phyloP scores from a whole-genome alignment of 371 early-diverging fungal genomes.

The Apophysomyces elegans region DNA sequence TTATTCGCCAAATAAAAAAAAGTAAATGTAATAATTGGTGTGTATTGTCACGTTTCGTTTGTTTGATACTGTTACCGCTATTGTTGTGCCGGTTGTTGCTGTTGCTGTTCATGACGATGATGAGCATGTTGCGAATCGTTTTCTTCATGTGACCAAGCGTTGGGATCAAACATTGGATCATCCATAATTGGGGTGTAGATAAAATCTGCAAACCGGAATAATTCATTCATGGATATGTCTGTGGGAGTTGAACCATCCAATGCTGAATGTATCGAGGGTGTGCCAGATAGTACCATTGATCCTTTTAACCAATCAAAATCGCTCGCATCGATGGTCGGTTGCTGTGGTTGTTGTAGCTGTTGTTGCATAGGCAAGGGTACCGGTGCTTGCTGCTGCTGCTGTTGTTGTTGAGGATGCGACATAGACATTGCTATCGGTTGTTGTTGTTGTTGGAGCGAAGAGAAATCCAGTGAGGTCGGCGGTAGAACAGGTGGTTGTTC shows the following conservation, averaged over 20 bases:
- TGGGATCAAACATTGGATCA: too few species aligned
- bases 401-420: constrained; percentile 3
- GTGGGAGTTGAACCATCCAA: constrained; percentile 12
- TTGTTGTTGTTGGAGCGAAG: not conserved
- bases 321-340: too few species aligned
- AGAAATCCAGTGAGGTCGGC: not conserved
- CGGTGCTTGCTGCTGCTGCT: not conserved
- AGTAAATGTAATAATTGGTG: too few species aligned
- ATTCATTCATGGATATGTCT: constrained; percentile 18
- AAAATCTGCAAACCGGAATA: constrained; percentile 28
- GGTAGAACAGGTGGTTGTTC: not conserved
- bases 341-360: not conserved
- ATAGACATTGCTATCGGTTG: not conserved
- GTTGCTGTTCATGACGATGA: too few species aligned
- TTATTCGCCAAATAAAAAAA: too few species aligned
- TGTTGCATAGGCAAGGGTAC: constrained; percentile 2
- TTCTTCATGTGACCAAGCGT: too few species aligned
- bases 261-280: constrained; percentile 1
- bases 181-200: constrained; percentile 13
- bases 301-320: constrained; percentile 2
- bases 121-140: too few species aligned
- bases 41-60: too few species aligned
- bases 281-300: constrained; percentile 16
- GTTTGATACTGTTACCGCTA: too few species aligned
- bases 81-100: too few species aligned